Conservation (phyloP, 2,329 filamentous ascomycete species). For the Nigrospora osmanthi region DNA sequence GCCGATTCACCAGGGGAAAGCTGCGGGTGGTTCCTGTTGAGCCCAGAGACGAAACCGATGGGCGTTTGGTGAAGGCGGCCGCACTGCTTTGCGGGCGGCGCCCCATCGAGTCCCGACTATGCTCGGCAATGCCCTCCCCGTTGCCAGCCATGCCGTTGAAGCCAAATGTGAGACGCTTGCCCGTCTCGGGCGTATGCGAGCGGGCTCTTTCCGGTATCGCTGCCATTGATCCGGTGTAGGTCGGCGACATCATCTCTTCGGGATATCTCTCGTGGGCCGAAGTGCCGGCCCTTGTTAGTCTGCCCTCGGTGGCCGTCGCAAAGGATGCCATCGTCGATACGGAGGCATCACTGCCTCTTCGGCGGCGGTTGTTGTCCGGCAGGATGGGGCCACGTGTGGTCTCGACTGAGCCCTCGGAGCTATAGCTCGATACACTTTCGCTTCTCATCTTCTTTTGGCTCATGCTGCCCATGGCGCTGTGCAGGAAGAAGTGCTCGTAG, state of each 20-base stretch:
- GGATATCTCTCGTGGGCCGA: conserved; percentile 6
- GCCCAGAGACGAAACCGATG: conserved; percentile 48
- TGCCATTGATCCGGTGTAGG: no score
- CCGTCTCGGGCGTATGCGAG: conserved; percentile 22
- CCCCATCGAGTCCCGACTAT: conserved; percentile 24
- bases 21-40: conserved; percentile 53
- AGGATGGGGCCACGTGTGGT: conserved; percentile 45
- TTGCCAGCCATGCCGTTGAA: conserved; percentile 11
- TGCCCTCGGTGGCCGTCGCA: conserved; percentile 46
- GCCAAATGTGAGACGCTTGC: conserved; percentile 16
- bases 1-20: conserved; percentile 51
- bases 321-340: conserved; percentile 46
- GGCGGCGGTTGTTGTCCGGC: conserved; percentile 15
- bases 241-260: no score
- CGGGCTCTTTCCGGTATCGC: conserved; percentile 13
- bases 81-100: conserved; percentile 35
- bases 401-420: conserved; percentile 53
- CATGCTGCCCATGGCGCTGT: conserved; percentile 81
- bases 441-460: conserved; percentile 43
- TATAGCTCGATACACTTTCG: conserved; percentile 43
- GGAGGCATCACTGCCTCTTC: conserved; percentile 41
- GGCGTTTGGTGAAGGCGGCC: conserved; percentile 37
- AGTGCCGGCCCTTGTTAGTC: conserved; percentile 15
- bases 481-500: conserved; percentile 91
- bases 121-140: conserved; percentile 14